Percentiles rank a stretch among this genome's conserved stretches.
Evolutionary conservation across 2,329 filamentous ascomycete species (phyloP).

Genomic region (Pseudocercospora vitis): DNA sequence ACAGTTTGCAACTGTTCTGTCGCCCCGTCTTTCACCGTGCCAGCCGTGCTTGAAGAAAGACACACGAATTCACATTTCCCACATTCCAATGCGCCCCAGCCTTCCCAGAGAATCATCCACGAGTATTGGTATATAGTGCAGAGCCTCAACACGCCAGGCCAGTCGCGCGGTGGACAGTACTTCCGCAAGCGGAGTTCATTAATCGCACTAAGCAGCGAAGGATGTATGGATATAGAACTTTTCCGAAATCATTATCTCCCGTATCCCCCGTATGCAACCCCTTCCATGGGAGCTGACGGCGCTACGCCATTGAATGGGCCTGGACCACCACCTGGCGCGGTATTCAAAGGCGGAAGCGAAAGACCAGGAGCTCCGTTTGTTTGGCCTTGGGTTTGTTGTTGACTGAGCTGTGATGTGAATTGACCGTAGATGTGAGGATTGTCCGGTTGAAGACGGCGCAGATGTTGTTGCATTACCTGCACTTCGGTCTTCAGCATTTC

Average conservation of each 20-base stretch:
- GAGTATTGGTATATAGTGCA: slow-evolving; percentile 29
- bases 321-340: slow-evolving; percentile 23
- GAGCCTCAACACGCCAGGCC: slow-evolving; percentile 17
- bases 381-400: slow-evolving; percentile 39
- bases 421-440: slow-evolving; percentile 50
- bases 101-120: slow-evolving; percentile 14
- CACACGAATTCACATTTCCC: not conserved
- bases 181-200: not conserved
- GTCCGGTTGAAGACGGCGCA: slow-evolving; percentile 49
- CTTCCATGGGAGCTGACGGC: slow-evolving; percentile 48
- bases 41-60: not conserved
- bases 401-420: slow-evolving; percentile 46
- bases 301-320: slow-evolving; percentile 36
- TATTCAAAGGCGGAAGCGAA: slow-evolving; percentile 41
- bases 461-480: slow-evolving; percentile 47
- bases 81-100: slow-evolving; percentile 4
- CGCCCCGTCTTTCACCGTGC: not conserved
- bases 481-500: slow-evolving; percentile 50
- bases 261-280: slow-evolving; percentile 45
- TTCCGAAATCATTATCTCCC: slow-evolving; percentile 22
- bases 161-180: slow-evolving; percentile 11
- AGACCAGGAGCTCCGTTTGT: slow-evolving; percentile 33
- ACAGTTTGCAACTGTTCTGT: slow-evolving; percentile 9
- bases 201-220: slow-evolving; percentile 7
- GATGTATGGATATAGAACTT: not conserved